Base-by-base conservation (phyloP, 164 flowering plant genomes). In the Macadamia integrifolia region DNA sequence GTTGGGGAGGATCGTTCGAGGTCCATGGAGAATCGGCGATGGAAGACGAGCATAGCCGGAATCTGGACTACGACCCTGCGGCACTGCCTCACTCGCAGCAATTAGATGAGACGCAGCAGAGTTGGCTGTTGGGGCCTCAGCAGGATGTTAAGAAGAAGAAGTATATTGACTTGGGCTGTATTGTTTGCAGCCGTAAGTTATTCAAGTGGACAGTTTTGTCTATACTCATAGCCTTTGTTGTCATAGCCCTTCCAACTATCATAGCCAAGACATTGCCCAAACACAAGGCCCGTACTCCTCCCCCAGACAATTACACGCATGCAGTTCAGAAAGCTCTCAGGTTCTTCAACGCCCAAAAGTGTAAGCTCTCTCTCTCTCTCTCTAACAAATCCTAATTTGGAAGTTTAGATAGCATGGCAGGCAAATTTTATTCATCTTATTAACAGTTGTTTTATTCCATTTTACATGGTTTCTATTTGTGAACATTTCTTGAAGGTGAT, bases 271-370 rank as follows among this genome's bases (percentile, higher is more conserved):
- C 78, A 0, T 2, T 86, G 70, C 98, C 98, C 6, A 73, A 80
- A 70, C 86, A 83, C 69, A 75, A 84, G 48, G 4, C 31, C 6
- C 66, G n/a, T 0, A 74, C 85, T 31, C 77, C 87, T 28, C 80
- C 85, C 3, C 89, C 90, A 0, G 93, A 90, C 68, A 70, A 83
- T 23, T 92, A 90, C 83, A 74, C 91, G n/a, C 61, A 72, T 35
- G 98, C 96, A n/a, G 88, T 92, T 44, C 81, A 75, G 58, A 86
- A 83, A 67, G 90, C 93, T 9, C 91, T 92, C 61, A 79, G 80
- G 49, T 92, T 92, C 84, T 90, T 92, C 87, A 82, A 92, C 52
- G 96, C 96, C 64, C 98, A 92, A 64, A 87, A 84, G 70, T 88
- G 98, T 88, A 84, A 74, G 95, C 8, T 60, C 53, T 11, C 35